Evolutionary conservation across 2,329 filamentous ascomycete genomes (phyloP).

Genomic region (Cryphonectria nitschkei): DNA sequence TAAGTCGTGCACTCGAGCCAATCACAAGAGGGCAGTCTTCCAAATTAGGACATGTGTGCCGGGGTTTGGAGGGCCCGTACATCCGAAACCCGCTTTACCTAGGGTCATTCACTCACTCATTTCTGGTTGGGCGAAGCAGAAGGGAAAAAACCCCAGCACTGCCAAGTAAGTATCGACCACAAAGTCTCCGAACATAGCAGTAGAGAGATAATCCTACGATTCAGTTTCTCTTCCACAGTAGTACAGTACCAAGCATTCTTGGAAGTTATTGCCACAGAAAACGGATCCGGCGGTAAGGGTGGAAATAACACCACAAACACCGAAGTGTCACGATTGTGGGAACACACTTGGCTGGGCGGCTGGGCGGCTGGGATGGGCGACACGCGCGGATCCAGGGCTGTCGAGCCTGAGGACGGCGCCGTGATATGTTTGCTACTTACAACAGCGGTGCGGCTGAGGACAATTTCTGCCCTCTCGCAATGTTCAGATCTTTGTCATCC

Average conservation of each 20-base stretch:
- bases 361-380: neutral
- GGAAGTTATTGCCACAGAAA: neutral
- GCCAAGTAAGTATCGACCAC: neutral
- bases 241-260: neutral
- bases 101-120: neutral
- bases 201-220: neutral
- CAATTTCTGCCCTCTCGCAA: neutral
- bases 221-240: too few species aligned
- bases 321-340: neutral
- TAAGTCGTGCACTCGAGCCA: neutral
- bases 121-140: neutral
- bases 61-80: neutral
- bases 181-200: neutral
- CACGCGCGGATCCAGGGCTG: neutral
- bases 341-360: neutral
- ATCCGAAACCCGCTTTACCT: neutral
- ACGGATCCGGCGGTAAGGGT: neutral
- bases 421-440: neutral
- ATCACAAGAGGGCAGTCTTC: neutral
- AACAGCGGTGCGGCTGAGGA: neutral
- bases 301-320: slow-evolving; percentile 10
- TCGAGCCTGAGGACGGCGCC: neutral
- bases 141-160: neutral
- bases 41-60: neutral
- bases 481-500: too few species aligned